Percentiles rank a stretch among this genome's conserved stretches.
These are phyloP conservation scores for Isabelozyma rhagii DNA, from an alignment of 805 yeast species.

Conservation along the genomic window DNA sequence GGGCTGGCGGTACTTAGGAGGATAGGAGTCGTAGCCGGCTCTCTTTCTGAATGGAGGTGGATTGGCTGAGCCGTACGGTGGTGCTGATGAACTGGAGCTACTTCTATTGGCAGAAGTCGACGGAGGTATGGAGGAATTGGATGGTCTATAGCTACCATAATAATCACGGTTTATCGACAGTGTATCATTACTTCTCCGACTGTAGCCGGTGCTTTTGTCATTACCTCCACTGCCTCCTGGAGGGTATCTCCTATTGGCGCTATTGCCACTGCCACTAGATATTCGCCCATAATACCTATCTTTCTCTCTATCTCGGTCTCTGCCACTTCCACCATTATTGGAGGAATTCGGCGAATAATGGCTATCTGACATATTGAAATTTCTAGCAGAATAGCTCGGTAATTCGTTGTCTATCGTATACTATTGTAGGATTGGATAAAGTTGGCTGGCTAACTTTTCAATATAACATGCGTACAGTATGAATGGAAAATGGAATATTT, in stretches of 20 bases:
- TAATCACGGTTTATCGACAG: constrained; percentile 1
- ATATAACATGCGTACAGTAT: too few relatives aligned
- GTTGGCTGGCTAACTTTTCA: too few relatives aligned
- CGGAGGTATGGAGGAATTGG: background rate
- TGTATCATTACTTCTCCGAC: constrained; percentile 2
- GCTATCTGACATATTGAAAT: constrained; percentile 5
- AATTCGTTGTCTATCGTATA: too few relatives aligned
- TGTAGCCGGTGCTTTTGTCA: background rate
- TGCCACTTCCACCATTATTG: background rate
- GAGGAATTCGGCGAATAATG: background rate
- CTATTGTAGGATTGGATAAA: too few relatives aligned
- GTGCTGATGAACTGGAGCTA: background rate
- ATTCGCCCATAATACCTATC: background rate
- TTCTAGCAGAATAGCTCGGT: too few relatives aligned
- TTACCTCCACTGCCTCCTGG: background rate
- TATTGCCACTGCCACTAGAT: too few relatives aligned
- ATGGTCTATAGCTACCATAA: constrained; percentile 6
- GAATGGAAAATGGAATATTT: too few relatives aligned
- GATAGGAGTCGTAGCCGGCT: background rate
- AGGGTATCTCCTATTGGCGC: too few relatives aligned
- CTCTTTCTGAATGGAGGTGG: background rate
- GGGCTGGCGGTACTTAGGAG: background rate
- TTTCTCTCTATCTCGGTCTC: background rate
- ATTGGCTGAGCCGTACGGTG: background rate
- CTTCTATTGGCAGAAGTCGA: too few relatives aligned